Percentiles rank a stretch among this genome's conserved stretches.
Conservation (phyloP, 371 early-diverging fungal genomes). For the Mortierella sp. region DNA sequence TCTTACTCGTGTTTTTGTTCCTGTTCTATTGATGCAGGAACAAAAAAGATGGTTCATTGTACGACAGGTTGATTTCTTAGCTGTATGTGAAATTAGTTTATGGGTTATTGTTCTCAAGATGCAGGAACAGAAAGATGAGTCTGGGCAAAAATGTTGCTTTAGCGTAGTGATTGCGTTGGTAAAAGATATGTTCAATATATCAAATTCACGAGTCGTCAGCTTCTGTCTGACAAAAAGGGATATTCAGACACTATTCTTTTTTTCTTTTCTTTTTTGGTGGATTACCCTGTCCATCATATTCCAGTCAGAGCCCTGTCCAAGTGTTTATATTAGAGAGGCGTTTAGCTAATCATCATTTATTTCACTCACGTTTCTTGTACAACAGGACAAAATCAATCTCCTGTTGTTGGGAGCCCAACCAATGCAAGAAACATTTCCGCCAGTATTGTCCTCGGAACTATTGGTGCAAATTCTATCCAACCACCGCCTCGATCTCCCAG, state of each 20-base stretch:
- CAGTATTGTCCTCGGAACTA: conserved; percentile 17
- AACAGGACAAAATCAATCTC: conserved; percentile 20
- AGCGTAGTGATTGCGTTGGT: not conserved
- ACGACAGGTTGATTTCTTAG: too few relatives aligned
- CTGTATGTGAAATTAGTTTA: too few relatives aligned
- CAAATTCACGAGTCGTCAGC: not conserved
- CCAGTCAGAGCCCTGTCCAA: not conserved
- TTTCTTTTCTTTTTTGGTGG: not conserved
- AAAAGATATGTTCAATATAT: too few relatives aligned
- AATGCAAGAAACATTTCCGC: conserved; percentile 27
- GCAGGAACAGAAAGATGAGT: not conserved
- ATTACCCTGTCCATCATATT: too few relatives aligned
- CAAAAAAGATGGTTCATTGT: too few relatives aligned
- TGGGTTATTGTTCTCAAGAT: not conserved
- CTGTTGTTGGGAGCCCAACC: conserved; percentile 24
- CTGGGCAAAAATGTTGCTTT: too few relatives aligned
- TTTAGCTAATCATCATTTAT: conserved; percentile 11
- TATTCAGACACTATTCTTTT: not conserved
- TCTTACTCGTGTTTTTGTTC: too few relatives aligned
- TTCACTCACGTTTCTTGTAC: not conserved
- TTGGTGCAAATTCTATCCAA: conserved; percentile 30
- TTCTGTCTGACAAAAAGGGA: not conserved
- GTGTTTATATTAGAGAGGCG: not conserved
- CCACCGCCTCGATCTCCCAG: conserved; percentile 52
- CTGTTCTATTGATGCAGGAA: too few relatives aligned